phyloP scores from a whole-genome alignment of 2,329 filamentous ascomycete species.

The Tolypocladium pustulatum region DNA sequence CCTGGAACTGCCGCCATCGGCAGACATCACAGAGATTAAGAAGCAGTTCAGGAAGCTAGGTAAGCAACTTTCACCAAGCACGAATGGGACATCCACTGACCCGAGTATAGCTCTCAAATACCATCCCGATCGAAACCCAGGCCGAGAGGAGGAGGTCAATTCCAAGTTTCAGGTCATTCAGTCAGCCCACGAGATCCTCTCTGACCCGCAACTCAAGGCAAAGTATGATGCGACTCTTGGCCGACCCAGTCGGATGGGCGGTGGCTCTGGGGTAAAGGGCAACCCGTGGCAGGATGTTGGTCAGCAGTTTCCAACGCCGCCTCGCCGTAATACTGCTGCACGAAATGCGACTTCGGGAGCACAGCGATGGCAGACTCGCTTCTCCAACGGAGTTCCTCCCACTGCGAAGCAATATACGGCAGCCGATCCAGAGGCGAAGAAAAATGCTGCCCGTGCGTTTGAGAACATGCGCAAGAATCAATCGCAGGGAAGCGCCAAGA shows the following conservation, averaged over 20 bases:
- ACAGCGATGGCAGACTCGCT: slow-evolving; percentile 32
- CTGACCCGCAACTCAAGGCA: slow-evolving; percentile 36
- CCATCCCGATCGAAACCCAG: slow-evolving; percentile 83
- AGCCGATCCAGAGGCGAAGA: slow-evolving; percentile 25
- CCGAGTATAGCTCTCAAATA: slow-evolving; percentile 58
- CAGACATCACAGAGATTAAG: slow-evolving; percentile 66
- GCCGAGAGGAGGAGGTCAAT: slow-evolving; percentile 68
- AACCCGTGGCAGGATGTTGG: slow-evolving; percentile 45
- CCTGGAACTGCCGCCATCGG: slow-evolving; percentile 58
- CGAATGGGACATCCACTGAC: slow-evolving; percentile 12
- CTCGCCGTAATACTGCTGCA: slow-evolving; percentile 25
- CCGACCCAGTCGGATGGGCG: slow-evolving; percentile 27
- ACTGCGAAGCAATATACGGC: slow-evolving; percentile 28
- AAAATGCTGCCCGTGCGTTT: slow-evolving; percentile 30
- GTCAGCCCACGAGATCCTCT: slow-evolving; percentile 67
- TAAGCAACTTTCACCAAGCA: slow-evolving; percentile 23
- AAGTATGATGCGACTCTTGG: slow-evolving; percentile 42
- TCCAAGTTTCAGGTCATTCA: slow-evolving; percentile 80
- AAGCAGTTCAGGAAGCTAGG: slow-evolving; percentile 79
- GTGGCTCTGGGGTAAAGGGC: slow-evolving; percentile 43
- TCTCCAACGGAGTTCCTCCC: slow-evolving; percentile 28
- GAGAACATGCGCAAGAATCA: slow-evolving; percentile 32
- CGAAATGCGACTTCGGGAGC: slow-evolving; percentile 26
- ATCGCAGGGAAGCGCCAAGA: slow-evolving; percentile 14
- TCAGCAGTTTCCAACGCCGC: slow-evolving; percentile 40